phyloP scores from a whole-genome alignment of 257 asterid species.

The Solanum verrucosum region DNA sequence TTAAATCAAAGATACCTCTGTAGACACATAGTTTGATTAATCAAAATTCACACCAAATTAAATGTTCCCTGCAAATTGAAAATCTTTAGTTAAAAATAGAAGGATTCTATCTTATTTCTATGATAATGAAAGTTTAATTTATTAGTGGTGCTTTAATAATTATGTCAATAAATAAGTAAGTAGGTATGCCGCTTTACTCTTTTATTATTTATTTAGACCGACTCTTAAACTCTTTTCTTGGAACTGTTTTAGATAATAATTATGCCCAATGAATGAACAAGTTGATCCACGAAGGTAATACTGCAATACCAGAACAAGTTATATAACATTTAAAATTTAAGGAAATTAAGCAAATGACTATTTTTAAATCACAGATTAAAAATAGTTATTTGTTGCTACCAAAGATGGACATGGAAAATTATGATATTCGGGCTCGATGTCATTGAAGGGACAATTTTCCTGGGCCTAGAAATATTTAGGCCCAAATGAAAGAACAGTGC shows the following conservation, averaged over 20 bases:
- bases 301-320: neutral
- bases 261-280: neutral
- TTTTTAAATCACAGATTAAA: neutral
- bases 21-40: too few species aligned
- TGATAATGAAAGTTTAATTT: neutral
- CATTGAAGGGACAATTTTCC: neutral
- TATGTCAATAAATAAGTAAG: neutral
- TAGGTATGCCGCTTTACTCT: neutral
- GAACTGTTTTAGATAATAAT: neutral
- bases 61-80: neutral
- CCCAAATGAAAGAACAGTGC: neutral
- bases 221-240: neutral
- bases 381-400: neutral
- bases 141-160: neutral
- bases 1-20: too few species aligned
- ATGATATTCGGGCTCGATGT: neutral
- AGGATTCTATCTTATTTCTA: neutral
- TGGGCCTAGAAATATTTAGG: neutral
- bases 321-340: neutral
- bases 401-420: neutral
- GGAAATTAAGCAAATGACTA: neutral
- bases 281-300: neutral
- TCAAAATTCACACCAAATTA: neutral
- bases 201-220: neutral
- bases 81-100: too few species aligned